Percentiles rank a stretch among this genome's conserved stretches.
Conservation (phyloP, 208 protist species). For the Leishmania aethiopica region DNA sequence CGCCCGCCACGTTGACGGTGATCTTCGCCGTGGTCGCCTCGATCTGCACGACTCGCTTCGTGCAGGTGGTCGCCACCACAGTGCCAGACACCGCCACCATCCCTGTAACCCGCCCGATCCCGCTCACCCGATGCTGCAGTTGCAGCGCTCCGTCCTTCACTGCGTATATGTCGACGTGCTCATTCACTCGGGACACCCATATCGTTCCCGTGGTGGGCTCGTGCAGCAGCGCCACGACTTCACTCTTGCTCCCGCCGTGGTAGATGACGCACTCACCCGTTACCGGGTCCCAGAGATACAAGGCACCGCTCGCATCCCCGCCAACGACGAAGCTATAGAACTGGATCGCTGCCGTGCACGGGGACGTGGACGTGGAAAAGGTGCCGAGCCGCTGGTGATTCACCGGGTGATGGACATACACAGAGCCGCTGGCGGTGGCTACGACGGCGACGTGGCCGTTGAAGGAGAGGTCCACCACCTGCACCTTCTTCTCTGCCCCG, state of each 20-base stretch:
- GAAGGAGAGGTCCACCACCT: conserved; percentile 55
- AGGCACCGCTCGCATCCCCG: conserved; percentile 52
- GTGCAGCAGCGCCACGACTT: conserved; percentile 50
- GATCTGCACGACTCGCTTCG: conserved; percentile 48
- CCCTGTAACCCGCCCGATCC: conserved; percentile 48
- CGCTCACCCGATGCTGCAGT: conserved; percentile 30
- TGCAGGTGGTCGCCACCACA: conserved; percentile 60
- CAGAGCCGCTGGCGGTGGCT: conserved; percentile 46
- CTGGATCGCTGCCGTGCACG: conserved; percentile 56
- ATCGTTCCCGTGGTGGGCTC: conserved; percentile 60
- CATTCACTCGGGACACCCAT: conserved; percentile 67
- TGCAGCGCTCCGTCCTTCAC: conserved; percentile 17
- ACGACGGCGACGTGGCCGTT: conserved; percentile 55
- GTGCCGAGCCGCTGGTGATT: conserved; percentile 39
- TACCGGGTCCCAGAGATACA: conserved; percentile 62
- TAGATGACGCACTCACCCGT: conserved; percentile 33
- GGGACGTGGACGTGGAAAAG: conserved; percentile 36
- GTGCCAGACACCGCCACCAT: conserved; percentile 63
- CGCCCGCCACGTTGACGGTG: conserved; percentile 6
- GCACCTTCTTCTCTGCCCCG: conserved; percentile 46
- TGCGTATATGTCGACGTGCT: conserved; percentile 66
- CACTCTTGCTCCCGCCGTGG: conserved; percentile 44
- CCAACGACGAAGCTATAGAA: conserved; percentile 59
- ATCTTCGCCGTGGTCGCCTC: conserved; percentile 42
- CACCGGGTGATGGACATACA: conserved; percentile 53